A percentile compares a stretch with the other conserved stretches of the same genome.
Evolutionary conservation across 2,329 filamentous ascomycete species (phyloP).

Genomic region (Paraphoma sp.): DNA sequence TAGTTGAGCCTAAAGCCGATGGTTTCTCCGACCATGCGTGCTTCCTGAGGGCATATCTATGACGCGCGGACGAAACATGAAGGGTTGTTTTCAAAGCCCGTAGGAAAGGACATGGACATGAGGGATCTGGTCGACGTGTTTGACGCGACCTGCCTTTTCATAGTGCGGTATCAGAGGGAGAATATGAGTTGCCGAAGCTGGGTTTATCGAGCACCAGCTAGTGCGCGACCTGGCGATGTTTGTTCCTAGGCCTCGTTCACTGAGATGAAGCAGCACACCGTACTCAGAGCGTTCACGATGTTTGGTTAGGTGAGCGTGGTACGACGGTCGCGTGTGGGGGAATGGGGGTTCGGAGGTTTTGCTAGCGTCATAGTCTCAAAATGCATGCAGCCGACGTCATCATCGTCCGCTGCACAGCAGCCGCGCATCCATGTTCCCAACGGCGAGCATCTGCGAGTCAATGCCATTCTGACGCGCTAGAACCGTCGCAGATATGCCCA

Average conservation of each 20-base stretch:
- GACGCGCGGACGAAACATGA: not conserved
- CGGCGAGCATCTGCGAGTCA: not conserved
- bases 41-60: too few relatives aligned
- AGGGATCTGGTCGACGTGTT: too few relatives aligned
- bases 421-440: not conserved
- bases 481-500: slow-evolving; percentile 65
- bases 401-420: not conserved
- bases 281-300: not conserved
- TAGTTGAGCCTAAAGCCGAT: not conserved
- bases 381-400: slow-evolving; percentile 4
- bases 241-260: too few relatives aligned
- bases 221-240: too few relatives aligned
- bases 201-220: too few relatives aligned
- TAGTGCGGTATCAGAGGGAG: too few relatives aligned
- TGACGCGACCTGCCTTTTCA: too few relatives aligned
- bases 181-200: too few relatives aligned
- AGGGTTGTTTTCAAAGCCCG: not conserved
- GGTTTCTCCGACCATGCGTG: too few relatives aligned
- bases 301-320: not conserved
- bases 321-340: too few relatives aligned
- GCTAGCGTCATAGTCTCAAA: not conserved
- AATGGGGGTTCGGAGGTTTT: not conserved
- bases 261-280: too few relatives aligned
- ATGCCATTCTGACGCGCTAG: slow-evolving; percentile 5
- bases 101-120: too few relatives aligned